These are phyloP conservation scores for Xanthoconium stramineum DNA, from an alignment of 768 basidiomycete genomes.

Conservation along the genomic window DNA sequence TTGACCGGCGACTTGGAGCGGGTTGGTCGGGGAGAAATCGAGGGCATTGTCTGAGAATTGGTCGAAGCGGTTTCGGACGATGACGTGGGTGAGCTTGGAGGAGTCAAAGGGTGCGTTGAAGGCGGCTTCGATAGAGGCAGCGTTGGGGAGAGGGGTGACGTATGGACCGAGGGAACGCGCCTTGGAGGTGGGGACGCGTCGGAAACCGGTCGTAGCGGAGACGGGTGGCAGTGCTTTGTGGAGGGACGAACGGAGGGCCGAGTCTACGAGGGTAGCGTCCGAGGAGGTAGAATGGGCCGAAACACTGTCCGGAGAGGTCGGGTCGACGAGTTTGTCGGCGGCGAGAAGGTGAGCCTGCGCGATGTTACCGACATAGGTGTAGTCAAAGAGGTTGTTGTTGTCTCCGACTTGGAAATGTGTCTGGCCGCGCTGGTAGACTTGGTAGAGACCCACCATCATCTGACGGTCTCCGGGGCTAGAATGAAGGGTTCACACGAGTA, in stretches of 20 bases:
- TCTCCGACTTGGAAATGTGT: slow-evolving; percentile 92
- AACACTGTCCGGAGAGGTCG: slow-evolving; percentile 37
- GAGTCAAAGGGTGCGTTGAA: slow-evolving; percentile 47
- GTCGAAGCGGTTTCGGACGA: slow-evolving; percentile 80
- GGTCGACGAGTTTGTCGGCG: slow-evolving; percentile 71
- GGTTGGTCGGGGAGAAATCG: slow-evolving; percentile 47
- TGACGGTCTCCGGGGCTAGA: slow-evolving; percentile 88
- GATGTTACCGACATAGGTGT: slow-evolving; percentile 95
- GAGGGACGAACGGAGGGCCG: slow-evolving; percentile 42
- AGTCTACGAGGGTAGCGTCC: slow-evolving; percentile 39
- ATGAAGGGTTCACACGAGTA: not conserved
- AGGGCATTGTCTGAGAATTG: slow-evolving; percentile 62
- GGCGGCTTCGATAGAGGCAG: slow-evolving; percentile 50
- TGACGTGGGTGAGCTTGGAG: slow-evolving; percentile 43
- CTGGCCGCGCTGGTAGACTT: slow-evolving; percentile 76
- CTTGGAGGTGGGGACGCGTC: slow-evolving; percentile 71
- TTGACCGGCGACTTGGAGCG: slow-evolving; percentile 85
- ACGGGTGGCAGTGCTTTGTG: slow-evolving; percentile 57
- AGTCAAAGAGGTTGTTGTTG: slow-evolving; percentile 92
- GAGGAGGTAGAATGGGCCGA: slow-evolving; percentile 12
- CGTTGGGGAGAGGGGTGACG: slow-evolving; percentile 57
- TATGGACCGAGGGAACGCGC: slow-evolving; percentile 85
- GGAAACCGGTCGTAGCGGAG: slow-evolving; percentile 58
- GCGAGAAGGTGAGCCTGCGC: slow-evolving; percentile 93
- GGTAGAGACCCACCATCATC: slow-evolving; percentile 71